These are phyloP conservation scores for Elasticomyces elasticus DNA, from an alignment of 495 filamentous ascomycete species.

Conservation along the genomic window DNA sequence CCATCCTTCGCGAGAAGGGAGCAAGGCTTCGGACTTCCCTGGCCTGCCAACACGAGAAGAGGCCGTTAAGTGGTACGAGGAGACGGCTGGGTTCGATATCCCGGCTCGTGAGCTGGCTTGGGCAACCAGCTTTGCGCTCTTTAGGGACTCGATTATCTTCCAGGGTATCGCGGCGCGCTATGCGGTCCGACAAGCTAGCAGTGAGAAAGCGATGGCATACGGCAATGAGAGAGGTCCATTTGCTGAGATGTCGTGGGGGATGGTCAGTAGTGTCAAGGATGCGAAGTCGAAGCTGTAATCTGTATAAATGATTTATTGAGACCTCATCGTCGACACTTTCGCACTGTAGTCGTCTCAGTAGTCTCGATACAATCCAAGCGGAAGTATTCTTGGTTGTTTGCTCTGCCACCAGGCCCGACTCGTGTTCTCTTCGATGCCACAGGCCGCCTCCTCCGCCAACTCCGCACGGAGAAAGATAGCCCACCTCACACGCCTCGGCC, in stretches of 20 bases:
- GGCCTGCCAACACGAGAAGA: constrained; percentile 64
- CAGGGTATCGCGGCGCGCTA: constrained; percentile 86
- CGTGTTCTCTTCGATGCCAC: neutral
- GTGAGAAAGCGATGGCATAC: constrained; percentile 64
- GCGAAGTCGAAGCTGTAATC: constrained; percentile 42
- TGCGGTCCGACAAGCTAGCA: constrained; percentile 80
- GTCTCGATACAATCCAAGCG: too few species aligned
- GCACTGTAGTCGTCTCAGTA: too few species aligned
- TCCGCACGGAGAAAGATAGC: neutral
- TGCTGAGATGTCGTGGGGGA: constrained; percentile 65
- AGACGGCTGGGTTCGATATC: constrained; percentile 55
- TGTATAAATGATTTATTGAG: too few species aligned
- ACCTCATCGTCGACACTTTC: too few species aligned
- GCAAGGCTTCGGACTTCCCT: constrained; percentile 19
- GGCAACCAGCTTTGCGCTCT: constrained; percentile 44
- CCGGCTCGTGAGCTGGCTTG: constrained; percentile 44
- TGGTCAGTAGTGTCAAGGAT: constrained; percentile 43
- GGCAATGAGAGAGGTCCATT: constrained; percentile 52
- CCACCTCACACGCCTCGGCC: neutral
- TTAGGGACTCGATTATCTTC: constrained; percentile 62
- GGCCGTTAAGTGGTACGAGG: constrained; percentile 64
- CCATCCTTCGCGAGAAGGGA: constrained; percentile 34
- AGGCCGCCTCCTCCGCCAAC: too few species aligned
- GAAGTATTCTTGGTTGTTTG: too few species aligned
- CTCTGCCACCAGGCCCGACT: too few species aligned